Evolutionary conservation across 805 yeast genomes (phyloP).

Genomic region (Phaffomyces antillensis): DNA sequence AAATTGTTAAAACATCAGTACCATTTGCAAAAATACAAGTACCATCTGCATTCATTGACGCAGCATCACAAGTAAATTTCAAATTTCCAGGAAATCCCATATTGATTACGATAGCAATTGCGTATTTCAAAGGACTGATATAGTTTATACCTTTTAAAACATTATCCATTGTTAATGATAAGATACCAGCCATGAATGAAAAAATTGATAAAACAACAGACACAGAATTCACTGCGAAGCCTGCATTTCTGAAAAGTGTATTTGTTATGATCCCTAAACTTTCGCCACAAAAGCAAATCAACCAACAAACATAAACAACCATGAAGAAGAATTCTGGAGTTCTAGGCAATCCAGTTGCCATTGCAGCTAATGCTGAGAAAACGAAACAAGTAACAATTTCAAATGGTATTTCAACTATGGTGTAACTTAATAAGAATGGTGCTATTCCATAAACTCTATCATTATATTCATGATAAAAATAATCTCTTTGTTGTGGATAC

Average conservation of each 20-base stretch:
- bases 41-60: constrained; percentile 28
- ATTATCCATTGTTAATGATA: constrained; percentile 69
- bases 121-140: constrained; percentile 71
- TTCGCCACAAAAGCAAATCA: constrained; percentile 70
- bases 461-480: constrained; percentile 71
- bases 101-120: constrained; percentile 46
- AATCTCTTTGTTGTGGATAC: constrained; percentile 67
- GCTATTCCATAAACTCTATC: constrained; percentile 65
- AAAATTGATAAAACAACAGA: constrained; percentile 63
- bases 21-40: constrained; percentile 50
- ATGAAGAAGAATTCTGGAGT: constrained; percentile 62
- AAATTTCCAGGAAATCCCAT: constrained; percentile 44
- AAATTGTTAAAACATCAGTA: constrained; percentile 43
- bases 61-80: constrained; percentile 40
- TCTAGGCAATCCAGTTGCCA: constrained; percentile 69
- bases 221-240: constrained; percentile 71
- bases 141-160: constrained; percentile 68
- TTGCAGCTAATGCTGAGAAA: constrained; percentile 55
- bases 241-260: constrained; percentile 65
- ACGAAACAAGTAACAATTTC: constrained; percentile 53
- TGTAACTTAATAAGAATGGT: constrained; percentile 59
- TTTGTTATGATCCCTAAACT: constrained; percentile 78
- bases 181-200: constrained; percentile 75
- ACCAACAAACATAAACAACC: constrained; percentile 44
- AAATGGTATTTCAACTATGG: constrained; percentile 57